Conservation (phyloP, 1,139 yeast species). For the Taphrina pruni region DNA sequence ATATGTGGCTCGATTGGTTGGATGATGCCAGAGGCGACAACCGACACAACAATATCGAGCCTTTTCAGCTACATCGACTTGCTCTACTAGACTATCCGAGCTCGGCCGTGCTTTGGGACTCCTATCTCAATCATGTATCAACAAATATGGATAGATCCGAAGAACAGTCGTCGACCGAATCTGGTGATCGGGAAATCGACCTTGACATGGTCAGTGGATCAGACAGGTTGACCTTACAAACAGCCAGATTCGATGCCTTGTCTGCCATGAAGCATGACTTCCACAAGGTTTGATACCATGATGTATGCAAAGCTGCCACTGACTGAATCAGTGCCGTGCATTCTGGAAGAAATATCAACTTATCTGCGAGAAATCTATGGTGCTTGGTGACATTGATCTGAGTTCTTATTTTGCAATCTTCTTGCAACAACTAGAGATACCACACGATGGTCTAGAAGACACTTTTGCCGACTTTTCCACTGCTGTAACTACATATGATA, state of each 20-base stretch:
- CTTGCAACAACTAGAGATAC: slow-evolving; percentile 48
- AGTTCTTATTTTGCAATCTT: slow-evolving; percentile 4
- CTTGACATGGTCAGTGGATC: neutral
- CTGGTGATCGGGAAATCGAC: neutral
- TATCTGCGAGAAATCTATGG: neutral
- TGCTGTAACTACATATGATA: slow-evolving; percentile 53
- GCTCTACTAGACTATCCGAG: slow-evolving; percentile 42
- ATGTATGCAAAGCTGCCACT: neutral
- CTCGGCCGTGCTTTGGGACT: slow-evolving; percentile 30
- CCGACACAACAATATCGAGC: slow-evolving; percentile 25
- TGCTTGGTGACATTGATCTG: neutral
- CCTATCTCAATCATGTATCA: slow-evolving; percentile 29
- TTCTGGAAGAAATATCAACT: neutral
- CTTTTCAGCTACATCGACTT: slow-evolving; percentile 42
- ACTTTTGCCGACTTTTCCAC: slow-evolving; percentile 58
- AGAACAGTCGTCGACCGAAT: slow-evolving; percentile 52
- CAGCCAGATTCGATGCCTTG: neutral
- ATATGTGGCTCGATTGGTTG: slow-evolving; percentile 41
- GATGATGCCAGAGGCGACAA: slow-evolving; percentile 7
- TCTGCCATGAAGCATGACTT: slow-evolving; percentile 1
- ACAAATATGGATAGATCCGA: slow-evolving; percentile 47
- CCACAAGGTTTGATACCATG: neutral
- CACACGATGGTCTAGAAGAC: slow-evolving; percentile 56
- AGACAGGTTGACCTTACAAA: neutral
- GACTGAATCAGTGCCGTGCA: slow-evolving; percentile 5